Base-by-base conservation (phyloP, 202 grass and related monocot genomes). In the Setaria viridis region DNA sequence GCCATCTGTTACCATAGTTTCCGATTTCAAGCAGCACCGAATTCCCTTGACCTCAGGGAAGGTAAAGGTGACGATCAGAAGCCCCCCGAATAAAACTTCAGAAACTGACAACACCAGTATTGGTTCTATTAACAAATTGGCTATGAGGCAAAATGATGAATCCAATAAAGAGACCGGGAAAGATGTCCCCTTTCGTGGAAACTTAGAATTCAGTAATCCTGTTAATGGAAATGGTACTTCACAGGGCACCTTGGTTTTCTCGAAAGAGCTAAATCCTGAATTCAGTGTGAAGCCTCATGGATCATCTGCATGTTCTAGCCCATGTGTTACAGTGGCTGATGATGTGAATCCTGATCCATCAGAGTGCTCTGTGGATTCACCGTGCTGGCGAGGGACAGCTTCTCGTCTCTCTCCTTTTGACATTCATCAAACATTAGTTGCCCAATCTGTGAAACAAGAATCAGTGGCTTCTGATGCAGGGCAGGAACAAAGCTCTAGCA, bases 321-420 rank as follows among this genome's bases (percentile, higher is more conserved):
- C 77, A 59, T 81, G 32, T 60, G 56, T 25, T 60, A 53, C 79
- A 66, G 67, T 53, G 82, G 77, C 56, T 66, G 85, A 85, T 72
- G 85, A 81, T 11, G 57, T 85, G 48, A 88, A 85, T 62, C 39
- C 47, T 82, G 89, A 91, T 46, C 82, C 89, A 82, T 91, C 85
- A 0, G 89, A 91, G 15, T 88, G 83, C 58, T 88, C 83, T 74
- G 85, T 91, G 11, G 94, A 97, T 79, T 97, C 94, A 83, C 94
- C 94, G 37, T 97, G 91, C 77, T 97, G 69, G 47, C 87, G 59
- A 90, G 94, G 94, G 67, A 49, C 49, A 55, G 76, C 79, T 84
- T 89, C 84, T 86, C 81, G 15, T 37, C 33, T 57, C 13, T 82
- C 89, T 78, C 70, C 84, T 73, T 71, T 80, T 86, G 75, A 91